Conservation (phyloP, 1,284 basidiomycete genomes). For the Puccinia coronata region DNA sequence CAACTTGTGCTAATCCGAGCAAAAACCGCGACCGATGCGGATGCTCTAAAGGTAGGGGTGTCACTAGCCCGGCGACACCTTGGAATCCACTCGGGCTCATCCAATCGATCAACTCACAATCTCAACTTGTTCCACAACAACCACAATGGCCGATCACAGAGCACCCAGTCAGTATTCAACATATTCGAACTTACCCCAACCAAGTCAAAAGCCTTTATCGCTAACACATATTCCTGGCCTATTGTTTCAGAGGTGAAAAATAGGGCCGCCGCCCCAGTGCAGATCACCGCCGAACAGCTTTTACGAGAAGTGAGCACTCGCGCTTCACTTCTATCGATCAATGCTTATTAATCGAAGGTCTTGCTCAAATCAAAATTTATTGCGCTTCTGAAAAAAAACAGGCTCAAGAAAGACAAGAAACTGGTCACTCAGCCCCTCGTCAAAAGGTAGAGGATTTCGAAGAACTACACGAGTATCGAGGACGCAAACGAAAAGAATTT, state of each 20-base stretch:
- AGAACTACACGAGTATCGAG: slow-evolving; percentile 92
- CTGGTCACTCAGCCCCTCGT: slow-evolving; percentile 82
- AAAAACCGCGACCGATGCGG: too few species aligned
- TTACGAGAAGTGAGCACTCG: slow-evolving; percentile 73
- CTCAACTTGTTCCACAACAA: slow-evolving; percentile 4
- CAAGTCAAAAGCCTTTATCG: background rate
- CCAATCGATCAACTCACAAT: background rate
- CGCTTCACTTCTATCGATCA: background rate
- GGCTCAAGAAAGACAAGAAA: slow-evolving; percentile 96
- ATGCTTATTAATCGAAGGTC: background rate
- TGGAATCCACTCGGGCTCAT: too few species aligned
- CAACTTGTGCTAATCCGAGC: too few species aligned
- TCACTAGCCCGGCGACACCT: too few species aligned
- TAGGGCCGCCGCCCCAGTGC: slow-evolving; percentile 49
- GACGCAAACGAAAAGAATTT: slow-evolving; percentile 91
- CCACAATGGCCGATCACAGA: slow-evolving; percentile 39
- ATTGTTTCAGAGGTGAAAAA: slow-evolving; percentile 40
- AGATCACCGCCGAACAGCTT: slow-evolving; percentile 97
- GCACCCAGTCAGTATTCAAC: slow-evolving; percentile 33
- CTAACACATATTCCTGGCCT: background rate
- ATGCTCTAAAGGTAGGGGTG: too few species aligned
- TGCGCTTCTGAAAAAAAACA: slow-evolving; percentile 57
- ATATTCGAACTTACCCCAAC: background rate
- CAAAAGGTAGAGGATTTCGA: slow-evolving; percentile 96
- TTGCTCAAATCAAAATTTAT: slow-evolving; percentile 33